These are phyloP conservation scores for Tuber umbilicatum DNA, from an alignment of 495 filamentous ascomycete genomes.

Conservation along the genomic window DNA sequence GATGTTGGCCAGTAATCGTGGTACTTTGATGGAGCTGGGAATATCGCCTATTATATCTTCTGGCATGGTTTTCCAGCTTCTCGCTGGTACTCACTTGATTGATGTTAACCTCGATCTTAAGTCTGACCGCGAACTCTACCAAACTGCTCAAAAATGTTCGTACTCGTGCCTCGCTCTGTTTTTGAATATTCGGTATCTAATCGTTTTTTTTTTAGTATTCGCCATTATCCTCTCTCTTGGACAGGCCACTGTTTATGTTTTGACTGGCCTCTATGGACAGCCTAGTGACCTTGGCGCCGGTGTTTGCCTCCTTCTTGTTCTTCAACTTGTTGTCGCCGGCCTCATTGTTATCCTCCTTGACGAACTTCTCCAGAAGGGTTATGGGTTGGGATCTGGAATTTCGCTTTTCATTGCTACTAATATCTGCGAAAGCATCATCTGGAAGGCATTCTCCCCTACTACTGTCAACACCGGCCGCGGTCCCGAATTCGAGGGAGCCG, in stretches of 20 bases:
- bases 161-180: neutral
- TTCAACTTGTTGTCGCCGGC: conserved; percentile 92
- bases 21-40: conserved; percentile 97
- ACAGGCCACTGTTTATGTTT: conserved; percentile 91
- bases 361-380: conserved; percentile 98
- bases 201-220: conserved; percentile 53
- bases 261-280: conserved; percentile 95
- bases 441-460: conserved; percentile 98
- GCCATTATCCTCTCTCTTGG: conserved; percentile 96
- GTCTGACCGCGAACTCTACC: conserved; percentile 97
- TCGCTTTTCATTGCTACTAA: conserved; percentile 99
- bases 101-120: conserved; percentile 99
- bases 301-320: conserved; percentile 93
- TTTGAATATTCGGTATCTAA: conserved; percentile 9
- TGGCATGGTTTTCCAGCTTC: conserved; percentile 99
- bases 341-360: conserved; percentile 98
- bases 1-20: conserved; percentile 99
- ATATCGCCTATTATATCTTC: conserved; percentile 99
- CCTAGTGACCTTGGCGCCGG: conserved; percentile 93
- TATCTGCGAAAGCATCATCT: conserved; percentile 99
- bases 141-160: conserved; percentile 88
- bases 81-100: conserved; percentile 98
- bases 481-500: conserved; percentile 97
- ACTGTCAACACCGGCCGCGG: conserved; percentile 99
- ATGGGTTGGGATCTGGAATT: conserved; percentile 96